Base-by-base conservation (phyloP, 1,284 basidiomycete genomes). In the Cryptococcus hybrid region DNA sequence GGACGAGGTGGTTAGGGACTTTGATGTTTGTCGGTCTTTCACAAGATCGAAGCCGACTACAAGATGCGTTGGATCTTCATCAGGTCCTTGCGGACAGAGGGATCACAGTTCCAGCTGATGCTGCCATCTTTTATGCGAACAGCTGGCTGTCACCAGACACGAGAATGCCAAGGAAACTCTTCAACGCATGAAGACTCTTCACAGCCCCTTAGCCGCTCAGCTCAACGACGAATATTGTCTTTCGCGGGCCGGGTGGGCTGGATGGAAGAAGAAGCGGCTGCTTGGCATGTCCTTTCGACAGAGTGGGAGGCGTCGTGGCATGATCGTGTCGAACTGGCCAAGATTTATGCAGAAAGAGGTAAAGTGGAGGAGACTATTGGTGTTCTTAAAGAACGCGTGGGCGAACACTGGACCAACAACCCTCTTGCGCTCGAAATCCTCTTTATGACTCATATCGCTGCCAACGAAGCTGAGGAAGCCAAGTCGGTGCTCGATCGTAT, bases 391-490 rank as follows among this genome's bases (percentile, higher is more conserved):
- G 38, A 43, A 9, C 47, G 57, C 4, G 36, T 59, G 2, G 55
- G 55, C 2, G 47, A 36, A 0, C 37, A 57, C 2, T 49, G 51
- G 7, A 36, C 45, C 2, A 13, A 54, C 2, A 18, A 57, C 18
- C 40, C 60, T 1, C 54, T 61, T 8, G 57, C 58, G 1, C 55
- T 68, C 1, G 18, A 47, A 3, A 38, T 66, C 9, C 54, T 71
- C 9, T 61, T 67, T 42, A 62, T 58, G 0, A 68, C 68, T 1
- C 51, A 56, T 11, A 54, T 68, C n/a, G 52, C 59, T 8, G 56
- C 59, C 0, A 60, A 60, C 36, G 61, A 68, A 36, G 40, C 54
- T 7, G 55, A 61, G 5, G 38, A 37, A 3, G 63, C 68, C 3
- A 50, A 59, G 35, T 39, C 44, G 7, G 55, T 59, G 18, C 54